These are phyloP conservation scores for Gossypium bickii DNA, from an alignment of 345 rosid genomes.

Conservation along the genomic window DNA sequence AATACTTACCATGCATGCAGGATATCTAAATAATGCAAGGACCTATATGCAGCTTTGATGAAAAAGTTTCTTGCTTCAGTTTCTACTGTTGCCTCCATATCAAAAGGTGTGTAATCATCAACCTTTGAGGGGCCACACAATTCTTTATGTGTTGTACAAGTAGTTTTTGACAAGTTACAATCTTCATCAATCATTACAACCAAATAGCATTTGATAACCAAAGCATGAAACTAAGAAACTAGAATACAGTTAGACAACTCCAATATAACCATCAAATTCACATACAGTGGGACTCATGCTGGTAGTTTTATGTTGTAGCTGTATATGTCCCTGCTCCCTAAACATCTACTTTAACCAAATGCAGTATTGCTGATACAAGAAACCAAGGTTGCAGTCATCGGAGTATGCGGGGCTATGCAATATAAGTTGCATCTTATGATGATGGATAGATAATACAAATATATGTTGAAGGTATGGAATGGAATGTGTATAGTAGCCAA, in stretches of 20 bases:
- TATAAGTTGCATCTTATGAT: conserved; percentile 9
- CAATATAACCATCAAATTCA: no score
- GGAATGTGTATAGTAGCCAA: background rate
- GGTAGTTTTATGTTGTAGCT: background rate
- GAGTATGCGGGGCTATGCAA: conserved; percentile 10
- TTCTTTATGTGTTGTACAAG: background rate
- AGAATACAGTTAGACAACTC: no score
- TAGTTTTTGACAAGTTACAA: no score
- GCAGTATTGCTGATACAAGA: conserved; percentile 21
- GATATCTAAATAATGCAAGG: conserved; percentile 22
- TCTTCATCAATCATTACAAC: no score
- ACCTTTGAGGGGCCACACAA: background rate
- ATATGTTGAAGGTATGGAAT: background rate
- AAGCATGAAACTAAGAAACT: no score
- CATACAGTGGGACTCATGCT: no score
- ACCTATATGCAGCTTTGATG: conserved; percentile 13
- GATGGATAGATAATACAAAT: background rate
- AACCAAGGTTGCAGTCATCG: background rate
- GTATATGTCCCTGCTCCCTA: background rate
- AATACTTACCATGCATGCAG: background rate
- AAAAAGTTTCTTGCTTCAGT: conserved; percentile 20
- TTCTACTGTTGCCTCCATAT: background rate
- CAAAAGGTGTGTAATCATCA: conserved; percentile 15
- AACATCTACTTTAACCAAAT: background rate
- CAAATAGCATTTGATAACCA: no score